Evolutionary conservation across 345 rosid genomes (phyloP), one percentile per base, ranked within the genome.

Genomic region (Excoecaria agallocha): DNA sequence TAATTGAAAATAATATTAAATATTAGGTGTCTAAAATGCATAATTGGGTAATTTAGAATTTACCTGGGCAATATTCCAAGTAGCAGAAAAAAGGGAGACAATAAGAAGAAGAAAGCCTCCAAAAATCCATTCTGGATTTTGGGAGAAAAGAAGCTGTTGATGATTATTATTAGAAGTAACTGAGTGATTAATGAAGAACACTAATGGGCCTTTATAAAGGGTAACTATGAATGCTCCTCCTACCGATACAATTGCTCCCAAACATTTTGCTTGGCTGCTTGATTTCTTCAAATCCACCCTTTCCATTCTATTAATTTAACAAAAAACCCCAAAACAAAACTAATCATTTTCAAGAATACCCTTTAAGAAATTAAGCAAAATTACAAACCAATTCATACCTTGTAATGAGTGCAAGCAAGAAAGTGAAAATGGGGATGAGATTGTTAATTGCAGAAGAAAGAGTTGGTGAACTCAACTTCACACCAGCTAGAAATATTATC

Each of bases 21-120:
- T n/a, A n/a, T n/a, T n/a, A n/a, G n/a, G n/a, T n/a, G n/a, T n/a
- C n/a, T n/a, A n/a, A n/a, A n/a, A n/a, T 30, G 30, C 30, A 30
- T 30, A 30, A 30, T 30, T 30, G 69, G 58, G 7, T 30, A 25
- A 20, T 65, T 8, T 37, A 15, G 9, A 4, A 37, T 62, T 13
- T 74, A 81, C 89, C 89, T 82, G 85, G 59, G 77, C 65, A 81
- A 88, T 76, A 66, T 72, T 76, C 78, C 83, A 80, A 41, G 22
- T 5, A 24, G 88, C 77, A 69, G 74, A 2, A 43, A 79, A 68
- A 55, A 86, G 45, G 48, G 62, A 72, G 8, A 69, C 78, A 54
- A 78, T 73, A 35, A 83, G 48, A 71, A 86, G 79, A 71, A 88
- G 70, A 41, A 79, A 25, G 30, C 82, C 87, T 8, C 89, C 88